Base-by-base conservation (phyloP, 257 asterid genomes). In the Rhazya stricta region DNA sequence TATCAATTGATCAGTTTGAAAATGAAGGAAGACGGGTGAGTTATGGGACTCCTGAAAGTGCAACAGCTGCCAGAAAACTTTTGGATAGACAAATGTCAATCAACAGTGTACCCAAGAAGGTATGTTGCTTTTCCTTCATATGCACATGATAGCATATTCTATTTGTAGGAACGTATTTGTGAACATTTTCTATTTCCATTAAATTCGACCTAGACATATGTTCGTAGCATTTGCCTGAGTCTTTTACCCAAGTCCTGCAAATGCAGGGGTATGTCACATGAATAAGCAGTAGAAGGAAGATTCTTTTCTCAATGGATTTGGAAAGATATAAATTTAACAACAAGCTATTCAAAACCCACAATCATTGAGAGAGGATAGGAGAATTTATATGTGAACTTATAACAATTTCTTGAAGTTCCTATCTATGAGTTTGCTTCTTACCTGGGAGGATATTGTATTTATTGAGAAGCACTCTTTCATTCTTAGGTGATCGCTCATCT, bases 1-100 rank as follows among this genome's bases (percentile, higher is more conserved):
- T 95, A 79, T 93, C 99, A 27, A 94, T 94, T 42, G 99, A 94
- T 86, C 99, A 94, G 82, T 94, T 94, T 30, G 99, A 94, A 87
- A 92, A 94, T 77, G 99, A 94, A 83, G 99, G 99, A 79, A 87
- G 99, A 79, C 88, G 99, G 61, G 99, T 95, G 79, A 91, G 99
- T 81, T 95, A 93, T 69, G 99, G 99, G 74, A 93, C 98, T 61
- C 98, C 98, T 74, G 99, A 95, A 85, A 90, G 85, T 89, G 98
- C 99, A 43, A 91, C 96, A 67, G 99, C 99, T 8, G 99, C 99
- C 72, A 87, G 98, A 83, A 95, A 91, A 83, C 97, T 95, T 61
- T 83, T 95, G 73, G 99, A 95, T 83, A 87, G 99, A 67, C 99
- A 95, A 81, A 89, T 93, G 97, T 95, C 99, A 34, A 89, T 95